Evolutionary conservation across 139 green algal species (phyloP).

Genomic region (Chlamydomonas sphaeroides): DNA sequence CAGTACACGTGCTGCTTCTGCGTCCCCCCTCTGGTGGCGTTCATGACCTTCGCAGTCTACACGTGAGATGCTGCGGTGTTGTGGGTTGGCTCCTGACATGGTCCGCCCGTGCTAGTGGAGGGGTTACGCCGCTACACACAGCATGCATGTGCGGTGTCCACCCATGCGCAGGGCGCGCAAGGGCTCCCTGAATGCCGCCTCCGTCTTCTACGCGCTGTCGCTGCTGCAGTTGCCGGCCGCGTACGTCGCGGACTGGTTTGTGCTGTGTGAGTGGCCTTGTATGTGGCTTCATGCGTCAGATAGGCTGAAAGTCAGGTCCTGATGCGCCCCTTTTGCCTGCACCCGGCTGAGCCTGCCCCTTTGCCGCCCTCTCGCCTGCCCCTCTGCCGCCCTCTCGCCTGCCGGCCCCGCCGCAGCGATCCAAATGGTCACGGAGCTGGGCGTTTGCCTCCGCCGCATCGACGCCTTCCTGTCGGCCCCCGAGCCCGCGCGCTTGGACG

Average conservation of each 20-base stretch:
- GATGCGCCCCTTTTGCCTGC: no score
- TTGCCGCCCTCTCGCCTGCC: no score
- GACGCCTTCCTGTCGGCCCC: constrained; percentile 74
- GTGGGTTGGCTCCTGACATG: no score
- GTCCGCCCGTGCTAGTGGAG: no score
- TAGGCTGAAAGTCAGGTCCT: no score
- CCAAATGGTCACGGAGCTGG: constrained; percentile 60
- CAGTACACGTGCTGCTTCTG: constrained; percentile 65
- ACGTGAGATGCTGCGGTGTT: no score
- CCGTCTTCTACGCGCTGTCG: constrained; percentile 70
- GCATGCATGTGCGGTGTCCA: no score
- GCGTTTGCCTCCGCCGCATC: constrained; percentile 69
- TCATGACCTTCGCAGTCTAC: constrained; percentile 61
- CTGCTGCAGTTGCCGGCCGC: constrained; percentile 66
- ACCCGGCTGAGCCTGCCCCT: no score
- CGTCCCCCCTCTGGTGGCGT: constrained; percentile 57
- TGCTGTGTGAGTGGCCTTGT: constrained; percentile 41
- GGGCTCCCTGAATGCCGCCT: constrained; percentile 52
- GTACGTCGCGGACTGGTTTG: constrained; percentile 69
- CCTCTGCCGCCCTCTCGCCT: no score
- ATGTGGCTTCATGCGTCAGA: no score
- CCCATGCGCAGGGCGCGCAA: constrained; percentile 3
- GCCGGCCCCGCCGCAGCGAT: no score
- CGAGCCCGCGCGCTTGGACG: constrained; percentile 62
- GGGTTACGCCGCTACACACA: no score